Evolutionary conservation across 495 filamentous ascomycete genomes (phyloP).

Genomic region (Penicillium parvum): DNA sequence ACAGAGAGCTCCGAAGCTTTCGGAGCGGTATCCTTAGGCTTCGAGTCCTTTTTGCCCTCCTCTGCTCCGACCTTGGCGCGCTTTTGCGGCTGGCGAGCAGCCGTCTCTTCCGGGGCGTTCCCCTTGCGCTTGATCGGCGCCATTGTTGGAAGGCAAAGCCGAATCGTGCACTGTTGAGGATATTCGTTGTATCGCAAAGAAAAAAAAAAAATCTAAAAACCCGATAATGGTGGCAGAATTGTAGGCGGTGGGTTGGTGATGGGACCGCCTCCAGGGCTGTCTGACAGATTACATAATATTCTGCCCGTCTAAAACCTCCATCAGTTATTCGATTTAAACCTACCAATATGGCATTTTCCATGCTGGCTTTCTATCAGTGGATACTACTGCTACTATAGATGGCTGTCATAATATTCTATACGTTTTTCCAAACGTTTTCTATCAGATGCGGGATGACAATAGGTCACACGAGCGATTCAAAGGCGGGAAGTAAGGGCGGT

Average conservation of each 20-base stretch:
- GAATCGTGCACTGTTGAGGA: slow-evolving; percentile 26
- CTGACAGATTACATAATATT: not conserved
- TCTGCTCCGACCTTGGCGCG: slow-evolving; percentile 43
- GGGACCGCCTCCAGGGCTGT: slow-evolving; percentile 12
- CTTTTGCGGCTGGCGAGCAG: slow-evolving; percentile 41
- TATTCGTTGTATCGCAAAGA: slow-evolving; percentile 24
- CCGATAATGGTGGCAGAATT: slow-evolving; percentile 24
- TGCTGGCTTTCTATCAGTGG: too few species aligned
- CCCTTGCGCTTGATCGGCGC: slow-evolving; percentile 52
- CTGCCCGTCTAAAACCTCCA: too few species aligned
- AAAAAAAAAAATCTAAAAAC: slow-evolving; percentile 42
- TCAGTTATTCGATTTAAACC: too few species aligned
- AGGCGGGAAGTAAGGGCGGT: too few species aligned
- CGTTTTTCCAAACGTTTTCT: too few species aligned
- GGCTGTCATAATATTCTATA: too few species aligned
- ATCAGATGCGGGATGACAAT: too few species aligned
- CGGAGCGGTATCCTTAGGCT: slow-evolving; percentile 30
- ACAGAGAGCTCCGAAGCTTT: slow-evolving; percentile 45
- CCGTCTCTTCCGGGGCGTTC: slow-evolving; percentile 34
- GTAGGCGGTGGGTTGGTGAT: slow-evolving; percentile 9
- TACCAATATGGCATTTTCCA: too few species aligned
- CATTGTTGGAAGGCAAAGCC: slow-evolving; percentile 38
- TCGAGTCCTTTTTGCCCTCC: slow-evolving; percentile 33
- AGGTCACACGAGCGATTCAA: too few species aligned
- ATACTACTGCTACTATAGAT: too few species aligned